Evolutionary conservation across 805 yeast species (phyloP).

Genomic region (Spathaspora arborariae): DNA sequence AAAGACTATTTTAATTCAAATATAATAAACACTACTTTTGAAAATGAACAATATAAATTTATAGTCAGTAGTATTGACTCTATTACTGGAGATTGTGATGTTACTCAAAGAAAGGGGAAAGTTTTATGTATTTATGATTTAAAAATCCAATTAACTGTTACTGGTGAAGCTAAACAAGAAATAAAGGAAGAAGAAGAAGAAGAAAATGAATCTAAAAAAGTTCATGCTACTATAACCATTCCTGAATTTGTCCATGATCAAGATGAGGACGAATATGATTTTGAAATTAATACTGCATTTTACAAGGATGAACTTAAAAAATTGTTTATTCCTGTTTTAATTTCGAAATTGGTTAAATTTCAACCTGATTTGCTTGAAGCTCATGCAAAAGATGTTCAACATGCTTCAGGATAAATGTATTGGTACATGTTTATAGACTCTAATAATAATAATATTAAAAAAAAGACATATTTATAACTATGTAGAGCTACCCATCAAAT

Average conservation of each 20-base stretch:
- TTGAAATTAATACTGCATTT: slow-evolving; percentile 39
- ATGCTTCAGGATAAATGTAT: slow-evolving; percentile 29
- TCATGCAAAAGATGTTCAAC: slow-evolving; percentile 64
- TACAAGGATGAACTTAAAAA: slow-evolving; percentile 41
- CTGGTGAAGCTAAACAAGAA: slow-evolving; percentile 36
- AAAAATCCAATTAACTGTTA: slow-evolving; percentile 46
- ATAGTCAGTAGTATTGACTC: slow-evolving; percentile 39
- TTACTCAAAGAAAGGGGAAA: slow-evolving; percentile 79
- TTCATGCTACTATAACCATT: slow-evolving; percentile 44
- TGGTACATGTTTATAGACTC: slow-evolving; percentile 2
- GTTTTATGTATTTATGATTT: slow-evolving; percentile 73
- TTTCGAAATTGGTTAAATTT: slow-evolving; percentile 48
- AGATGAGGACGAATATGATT: slow-evolving; percentile 58
- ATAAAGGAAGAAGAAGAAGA: slow-evolving; percentile 2
- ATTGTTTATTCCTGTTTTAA: slow-evolving; percentile 50
- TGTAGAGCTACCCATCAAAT: slow-evolving; percentile 40
- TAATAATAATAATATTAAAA: neutral
- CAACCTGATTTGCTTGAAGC: slow-evolving; percentile 59
- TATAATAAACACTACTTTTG: slow-evolving; percentile 26
- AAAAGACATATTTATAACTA: neutral
- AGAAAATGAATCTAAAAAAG: slow-evolving; percentile 12
- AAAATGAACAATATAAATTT: slow-evolving; percentile 21
- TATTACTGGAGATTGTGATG: slow-evolving; percentile 71
- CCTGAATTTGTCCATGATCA: slow-evolving; percentile 80
- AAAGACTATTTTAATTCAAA: slow-evolving; percentile 44